Base-by-base conservation (phyloP, 495 filamentous ascomycete genomes). In the Penicillium subrubescens region DNA sequence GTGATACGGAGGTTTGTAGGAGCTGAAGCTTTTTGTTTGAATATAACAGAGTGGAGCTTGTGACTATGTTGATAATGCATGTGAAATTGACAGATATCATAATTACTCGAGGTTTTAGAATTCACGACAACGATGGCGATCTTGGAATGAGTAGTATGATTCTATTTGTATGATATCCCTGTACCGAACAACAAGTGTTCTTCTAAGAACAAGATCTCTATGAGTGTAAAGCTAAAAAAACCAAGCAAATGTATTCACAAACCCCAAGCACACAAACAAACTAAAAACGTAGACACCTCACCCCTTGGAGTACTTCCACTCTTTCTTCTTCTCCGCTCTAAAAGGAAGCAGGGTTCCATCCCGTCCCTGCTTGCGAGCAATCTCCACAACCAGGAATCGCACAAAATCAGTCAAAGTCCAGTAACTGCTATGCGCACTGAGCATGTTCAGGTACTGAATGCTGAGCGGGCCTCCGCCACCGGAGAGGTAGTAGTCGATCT, bases 361-460 rank as follows among this genome's bases (percentile, higher is more conserved):
- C 65, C 84, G 88, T 6, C 93, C 94, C 41, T 88, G 84, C 71
- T 81, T 83, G 62, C 94, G 79, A 10, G 94, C 94, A 67, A 94
- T 86, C 77, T 99, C 95, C 43, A 92, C 76, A 21, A 97, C 94
- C 57, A 97, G 71, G 71, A 98, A 88, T 41, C 94, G 78, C 27
- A 95, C 87, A 76, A 98, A 92, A 73, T 98, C 95, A 61, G 84
- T 82, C 66, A 89, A 87, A 11, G 85, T 84, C 95, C 95, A 98
- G 70, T 99, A 99, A 64, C 90, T 92, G 61, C 91, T 93, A 76
- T 99, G 95, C n/a, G 95, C 95, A 60, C 92, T 91, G 62, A 99
- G 76, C 94, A 99, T 99, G 66, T 96, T 97, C 5, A 97, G 75
- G 73, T 99, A 99, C 80, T 97, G 94, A 57, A 97, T 91, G 76